Percentiles rank a stretch among this genome's conserved stretches.
Conservation (phyloP, 129 eudicot genomes). For the Erigeron canadensis region DNA sequence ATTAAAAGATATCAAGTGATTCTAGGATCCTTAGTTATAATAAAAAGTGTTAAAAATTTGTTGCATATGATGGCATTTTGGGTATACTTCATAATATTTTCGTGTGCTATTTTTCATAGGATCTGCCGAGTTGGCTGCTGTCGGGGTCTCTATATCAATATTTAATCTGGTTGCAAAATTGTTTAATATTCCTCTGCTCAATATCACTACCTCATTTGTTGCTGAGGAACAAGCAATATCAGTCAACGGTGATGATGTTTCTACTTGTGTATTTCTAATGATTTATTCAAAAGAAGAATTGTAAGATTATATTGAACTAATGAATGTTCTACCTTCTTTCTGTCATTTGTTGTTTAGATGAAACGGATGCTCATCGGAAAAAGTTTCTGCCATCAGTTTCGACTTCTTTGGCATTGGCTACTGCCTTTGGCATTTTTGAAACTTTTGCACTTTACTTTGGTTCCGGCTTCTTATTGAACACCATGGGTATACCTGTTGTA, state of each 20-base stretch:
- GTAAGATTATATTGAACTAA: background rate
- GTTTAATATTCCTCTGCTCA: slow-evolving; percentile 91
- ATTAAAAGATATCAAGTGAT: no score
- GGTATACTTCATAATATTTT: background rate
- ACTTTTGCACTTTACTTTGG: slow-evolving; percentile 81
- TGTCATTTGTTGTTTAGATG: slow-evolving; percentile 24
- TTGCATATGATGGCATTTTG: no score
- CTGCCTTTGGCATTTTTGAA: slow-evolving; percentile 72
- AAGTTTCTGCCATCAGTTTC: slow-evolving; percentile 83
- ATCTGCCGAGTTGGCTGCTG: slow-evolving; percentile 94
- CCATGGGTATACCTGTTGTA: slow-evolving; percentile 98
- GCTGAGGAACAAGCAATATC: slow-evolving; percentile 88
- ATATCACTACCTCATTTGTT: slow-evolving; percentile 90
- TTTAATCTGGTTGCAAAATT: slow-evolving; percentile 88
- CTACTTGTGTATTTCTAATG: slow-evolving; percentile 23
- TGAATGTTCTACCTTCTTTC: slow-evolving; percentile 22
- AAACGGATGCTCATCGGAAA: slow-evolving; percentile 37
- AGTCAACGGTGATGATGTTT: slow-evolving; percentile 32
- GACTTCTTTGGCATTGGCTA: slow-evolving; percentile 75
- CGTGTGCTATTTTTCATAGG: slow-evolving; percentile 40
- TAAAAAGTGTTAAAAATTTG: no score
- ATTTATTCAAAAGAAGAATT: background rate
- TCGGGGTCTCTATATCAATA: slow-evolving; percentile 91
- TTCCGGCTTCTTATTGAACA: slow-evolving; percentile 72
- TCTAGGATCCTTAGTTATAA: no score